phyloP scores from a whole-genome alignment of 805 yeast species.

The Pichia membranifaciens region DNA sequence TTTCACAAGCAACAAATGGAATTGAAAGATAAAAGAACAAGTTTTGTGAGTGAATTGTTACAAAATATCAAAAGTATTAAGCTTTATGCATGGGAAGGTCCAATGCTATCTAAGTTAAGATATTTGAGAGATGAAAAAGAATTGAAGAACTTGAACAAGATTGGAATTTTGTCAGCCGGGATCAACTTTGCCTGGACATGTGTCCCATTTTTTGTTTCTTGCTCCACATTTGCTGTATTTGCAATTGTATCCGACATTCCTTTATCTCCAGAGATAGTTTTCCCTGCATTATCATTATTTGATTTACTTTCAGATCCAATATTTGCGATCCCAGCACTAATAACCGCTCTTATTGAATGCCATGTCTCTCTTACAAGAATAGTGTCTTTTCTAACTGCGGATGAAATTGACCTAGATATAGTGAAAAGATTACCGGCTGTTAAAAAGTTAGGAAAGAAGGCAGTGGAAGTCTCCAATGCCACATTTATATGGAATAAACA shows the following conservation, averaged over 20 bases:
- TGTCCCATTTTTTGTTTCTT: conserved; percentile 60
- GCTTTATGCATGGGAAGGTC: conserved; percentile 64
- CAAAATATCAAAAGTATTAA: conserved; percentile 59
- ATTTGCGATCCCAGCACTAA: conserved; percentile 49
- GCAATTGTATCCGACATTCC: conserved; percentile 41
- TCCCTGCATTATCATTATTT: conserved; percentile 61
- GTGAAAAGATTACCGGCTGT: conserved; percentile 24
- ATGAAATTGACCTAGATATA: conserved; percentile 34
- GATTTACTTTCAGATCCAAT: conserved; percentile 55
- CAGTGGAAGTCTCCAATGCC: conserved; percentile 43
- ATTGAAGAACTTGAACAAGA: conserved; percentile 42
- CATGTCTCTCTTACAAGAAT: conserved; percentile 54
- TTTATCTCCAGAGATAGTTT: conserved; percentile 60
- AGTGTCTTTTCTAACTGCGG: conserved; percentile 41
- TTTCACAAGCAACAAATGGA: conserved; percentile 54
- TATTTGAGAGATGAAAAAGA: conserved; percentile 56
- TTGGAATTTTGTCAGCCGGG: conserved; percentile 42
- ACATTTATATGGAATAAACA: conserved; percentile 45
- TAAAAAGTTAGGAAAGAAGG: conserved; percentile 24
- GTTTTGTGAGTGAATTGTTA: conserved; percentile 53
- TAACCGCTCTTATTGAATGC: conserved; percentile 53
- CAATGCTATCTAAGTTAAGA: conserved; percentile 48
- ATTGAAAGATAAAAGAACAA: conserved; percentile 54
- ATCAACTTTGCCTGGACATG: conserved; percentile 55
- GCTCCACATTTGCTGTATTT: conserved; percentile 53